Evolutionary conservation across 2,329 filamentous ascomycete genomes (phyloP).

Genomic region (Teratosphaeria nubilosa): DNA sequence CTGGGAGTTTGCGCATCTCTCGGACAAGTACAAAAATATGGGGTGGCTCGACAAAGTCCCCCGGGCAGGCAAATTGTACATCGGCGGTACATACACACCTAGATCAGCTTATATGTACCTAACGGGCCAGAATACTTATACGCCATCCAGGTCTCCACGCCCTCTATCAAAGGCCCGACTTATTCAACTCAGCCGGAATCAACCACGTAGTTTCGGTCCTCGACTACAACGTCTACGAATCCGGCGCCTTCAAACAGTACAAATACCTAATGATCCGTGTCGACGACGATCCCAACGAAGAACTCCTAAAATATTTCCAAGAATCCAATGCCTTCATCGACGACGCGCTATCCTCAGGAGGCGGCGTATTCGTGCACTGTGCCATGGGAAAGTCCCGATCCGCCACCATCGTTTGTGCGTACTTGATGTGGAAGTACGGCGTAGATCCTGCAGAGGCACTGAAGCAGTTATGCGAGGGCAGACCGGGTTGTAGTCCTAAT

Average conservation of each 20-base stretch:
- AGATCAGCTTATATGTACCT: not conserved
- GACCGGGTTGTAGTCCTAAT: slow-evolving; percentile 75
- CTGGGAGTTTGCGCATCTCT: slow-evolving; percentile 21
- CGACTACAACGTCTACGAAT: slow-evolving; percentile 43
- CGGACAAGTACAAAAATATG: slow-evolving; percentile 16
- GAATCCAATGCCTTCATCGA: slow-evolving; percentile 64
- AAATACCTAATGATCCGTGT: slow-evolving; percentile 49
- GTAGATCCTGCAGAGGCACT: slow-evolving; percentile 53
- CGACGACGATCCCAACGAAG: slow-evolving; percentile 78
- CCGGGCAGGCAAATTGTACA: slow-evolving; percentile 18
- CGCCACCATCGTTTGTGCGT: slow-evolving; percentile 71
- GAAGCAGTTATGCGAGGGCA: slow-evolving; percentile 54
- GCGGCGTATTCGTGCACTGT: slow-evolving; percentile 60
- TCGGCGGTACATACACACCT: not conserved
- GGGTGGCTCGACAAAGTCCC: slow-evolving; percentile 31
- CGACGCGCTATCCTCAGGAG: slow-evolving; percentile 50
- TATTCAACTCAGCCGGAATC: slow-evolving; percentile 58
- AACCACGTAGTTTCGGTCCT: slow-evolving; percentile 80
- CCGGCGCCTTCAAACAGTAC: slow-evolving; percentile 2
- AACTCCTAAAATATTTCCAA: slow-evolving; percentile 70
- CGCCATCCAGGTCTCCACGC: slow-evolving; percentile 27
- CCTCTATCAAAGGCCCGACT: slow-evolving; percentile 28
- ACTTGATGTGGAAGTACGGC: slow-evolving; percentile 53
- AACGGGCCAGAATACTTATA: not conserved
- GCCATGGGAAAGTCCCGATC: slow-evolving; percentile 92